phyloP scores from a whole-genome alignment of 2,329 filamentous ascomycete species.

The Parastagonospora nodorum region DNA sequence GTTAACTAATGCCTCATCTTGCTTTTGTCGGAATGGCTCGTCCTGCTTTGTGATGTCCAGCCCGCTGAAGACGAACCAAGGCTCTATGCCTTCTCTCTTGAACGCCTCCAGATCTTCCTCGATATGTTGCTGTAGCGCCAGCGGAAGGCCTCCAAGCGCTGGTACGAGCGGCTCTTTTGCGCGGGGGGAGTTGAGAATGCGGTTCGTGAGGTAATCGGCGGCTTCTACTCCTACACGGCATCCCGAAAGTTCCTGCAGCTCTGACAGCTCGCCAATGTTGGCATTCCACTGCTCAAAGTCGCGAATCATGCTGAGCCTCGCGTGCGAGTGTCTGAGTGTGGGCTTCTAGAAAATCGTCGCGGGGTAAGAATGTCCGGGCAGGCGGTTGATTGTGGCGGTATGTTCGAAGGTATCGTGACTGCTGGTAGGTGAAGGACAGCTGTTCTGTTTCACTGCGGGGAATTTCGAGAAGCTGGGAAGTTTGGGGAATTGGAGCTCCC shows the following conservation, averaged over 20 bases:
- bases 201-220: constrained; percentile 77
- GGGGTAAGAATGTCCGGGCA: not conserved
- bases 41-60: constrained; percentile 75
- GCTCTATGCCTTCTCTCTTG: constrained; percentile 71
- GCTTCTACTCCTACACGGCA: constrained; percentile 85
- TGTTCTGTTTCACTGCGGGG: not conserved
- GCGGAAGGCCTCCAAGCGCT: constrained; percentile 85
- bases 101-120: constrained; percentile 76
- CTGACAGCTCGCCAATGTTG: constrained; percentile 60
- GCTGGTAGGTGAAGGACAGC: not conserved
- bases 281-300: constrained; percentile 63
- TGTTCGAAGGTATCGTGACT: not conserved
- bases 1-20: constrained; percentile 70
- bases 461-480: not conserved
- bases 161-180: constrained; percentile 86
- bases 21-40: constrained; percentile 62
- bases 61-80: constrained; percentile 91
- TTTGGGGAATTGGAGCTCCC: no score
- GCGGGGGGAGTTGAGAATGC: constrained; percentile 62
- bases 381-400: not conserved
- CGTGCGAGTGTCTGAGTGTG: constrained; percentile 9
- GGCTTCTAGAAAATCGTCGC: not conserved
- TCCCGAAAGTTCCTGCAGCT: constrained; percentile 73
- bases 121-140: constrained; percentile 76
- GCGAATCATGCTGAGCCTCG: constrained; percentile 46